Base-by-base conservation (phyloP, 1,284 basidiomycete species). In the Vanrija humicola region DNA sequence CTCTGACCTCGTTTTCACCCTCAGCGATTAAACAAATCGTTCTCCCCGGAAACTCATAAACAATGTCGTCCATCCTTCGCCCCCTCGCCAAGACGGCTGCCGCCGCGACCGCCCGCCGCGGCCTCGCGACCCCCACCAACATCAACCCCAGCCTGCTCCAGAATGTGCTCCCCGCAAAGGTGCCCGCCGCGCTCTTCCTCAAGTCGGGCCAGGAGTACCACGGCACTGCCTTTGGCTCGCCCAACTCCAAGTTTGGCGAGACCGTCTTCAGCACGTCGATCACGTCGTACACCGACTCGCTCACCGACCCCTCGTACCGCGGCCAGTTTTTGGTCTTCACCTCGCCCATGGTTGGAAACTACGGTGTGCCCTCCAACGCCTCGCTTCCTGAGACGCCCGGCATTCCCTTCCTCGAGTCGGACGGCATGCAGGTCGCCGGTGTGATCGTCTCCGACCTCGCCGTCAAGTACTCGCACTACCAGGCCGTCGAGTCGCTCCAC, bases 201-300 rank as follows among this genome's bases (percentile, higher is more conserved):
- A 95, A 96, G 79, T 86, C 90, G 7, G 95, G 95, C 42, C 87
- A 98, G 77, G 88, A 87, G 14, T 98, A 96, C 82, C 72, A 81
- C 54, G 95, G 96, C 40, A 83, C 84, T 50, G 89, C 88, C 14
- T 98, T 99, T 75, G 95, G 95, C 61, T 87, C 90, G 21, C 86
- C 87, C 45, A 86, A 83, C 69, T 93, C 89, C 69, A 85, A 87
- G 56, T 98, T 85, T 78, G 96, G 96, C 59, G 95, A 99, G 81
- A 96, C 95, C 3, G 95, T 99, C 28, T 99, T 99, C 78, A 95
- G 92, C 23, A 99, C 95, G 38, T 94, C 91, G 51, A 98, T 98
- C 75, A 99, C 96, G 7, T 96, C 92, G 52, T 98, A 99, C 78
- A 98, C 94, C 53, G 96, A 99, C 79, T 97, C 93, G 15, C 96